Conservation (phyloP, 805 yeast genomes). For the Suhomyces xylopsoci region DNA sequence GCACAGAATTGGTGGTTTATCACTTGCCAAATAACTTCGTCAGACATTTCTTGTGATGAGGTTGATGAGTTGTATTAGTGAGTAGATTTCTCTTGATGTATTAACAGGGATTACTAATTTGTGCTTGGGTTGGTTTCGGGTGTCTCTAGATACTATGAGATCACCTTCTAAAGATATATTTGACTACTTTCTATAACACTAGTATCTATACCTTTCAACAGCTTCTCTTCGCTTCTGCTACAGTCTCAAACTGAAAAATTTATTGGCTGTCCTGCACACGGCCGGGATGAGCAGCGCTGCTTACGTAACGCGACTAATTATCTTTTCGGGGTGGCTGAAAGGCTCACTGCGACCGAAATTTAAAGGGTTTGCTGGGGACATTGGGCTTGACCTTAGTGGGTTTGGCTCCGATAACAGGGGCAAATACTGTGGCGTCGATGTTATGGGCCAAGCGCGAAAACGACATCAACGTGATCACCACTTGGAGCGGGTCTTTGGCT, state of each 20-base stretch:
- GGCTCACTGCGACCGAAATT: conserved; percentile 19
- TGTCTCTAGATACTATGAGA: not conserved
- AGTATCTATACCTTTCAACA: not conserved
- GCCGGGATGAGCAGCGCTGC: not conserved
- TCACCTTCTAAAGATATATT: not conserved
- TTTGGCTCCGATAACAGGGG: conserved; percentile 41
- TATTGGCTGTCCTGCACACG: conserved; percentile 1
- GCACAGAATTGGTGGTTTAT: conserved; percentile 95
- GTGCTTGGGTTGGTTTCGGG: not conserved
- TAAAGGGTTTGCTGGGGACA: conserved; percentile 55
- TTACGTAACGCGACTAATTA: conserved; percentile 1
- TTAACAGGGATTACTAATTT: not conserved
- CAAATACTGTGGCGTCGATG: conserved; percentile 22
- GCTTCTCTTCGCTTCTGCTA: not conserved
- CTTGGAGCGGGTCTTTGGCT: conserved; percentile 71
- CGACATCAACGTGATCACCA: conserved; percentile 69
- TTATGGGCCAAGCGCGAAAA: conserved; percentile 66
- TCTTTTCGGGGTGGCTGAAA: not conserved
- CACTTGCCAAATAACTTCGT: conserved; percentile 95
- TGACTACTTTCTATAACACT: not conserved
- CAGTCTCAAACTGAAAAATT: conserved; percentile 3
- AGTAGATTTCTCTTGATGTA: not conserved
- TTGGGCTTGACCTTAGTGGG: conserved; percentile 45
- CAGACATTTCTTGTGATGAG: conserved; percentile 39
- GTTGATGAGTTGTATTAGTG: not conserved